Conservation (phyloP, 1,284 basidiomycete genomes). For the Tetrapyrgos nigripes region DNA sequence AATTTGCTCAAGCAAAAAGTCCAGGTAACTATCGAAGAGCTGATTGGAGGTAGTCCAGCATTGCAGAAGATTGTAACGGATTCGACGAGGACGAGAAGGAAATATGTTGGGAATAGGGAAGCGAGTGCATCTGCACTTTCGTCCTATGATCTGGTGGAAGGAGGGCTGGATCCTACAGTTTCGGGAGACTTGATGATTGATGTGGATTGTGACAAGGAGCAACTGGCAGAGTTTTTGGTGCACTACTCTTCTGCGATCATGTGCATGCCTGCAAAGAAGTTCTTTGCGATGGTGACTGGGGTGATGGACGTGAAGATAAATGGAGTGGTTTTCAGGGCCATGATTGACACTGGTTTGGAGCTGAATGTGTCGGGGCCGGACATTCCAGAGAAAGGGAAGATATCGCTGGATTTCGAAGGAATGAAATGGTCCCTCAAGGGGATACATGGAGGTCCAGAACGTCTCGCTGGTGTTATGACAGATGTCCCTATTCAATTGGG, state of each 20-base stretch:
- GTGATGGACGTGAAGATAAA: neutral
- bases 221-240: neutral
- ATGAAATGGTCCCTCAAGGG: constrained; percentile 34
- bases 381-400: constrained; percentile 1
- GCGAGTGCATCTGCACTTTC: neutral
- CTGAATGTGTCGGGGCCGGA: constrained; percentile 22
- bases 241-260: neutral
- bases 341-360: constrained; percentile 31
- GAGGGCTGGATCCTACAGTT: neutral
- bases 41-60: constrained; percentile 10
- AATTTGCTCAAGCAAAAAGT: constrained; percentile 2
- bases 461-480: constrained; percentile 25
- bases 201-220: neutral
- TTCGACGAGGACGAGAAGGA: neutral
- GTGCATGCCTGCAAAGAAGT: neutral
- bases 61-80: constrained; percentile 5
- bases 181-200: neutral
- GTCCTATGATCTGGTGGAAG: neutral
- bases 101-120: neutral
- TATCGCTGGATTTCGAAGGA: constrained; percentile 31
- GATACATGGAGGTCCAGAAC: constrained; percentile 27
- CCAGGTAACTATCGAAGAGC: constrained; percentile 2
- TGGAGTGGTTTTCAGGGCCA: neutral
- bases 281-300: constrained; percentile 14
- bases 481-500: constrained; percentile 27